phyloP scores from a whole-genome alignment of 495 filamentous ascomycete species.

The Lindgomyces ingoldianus region DNA sequence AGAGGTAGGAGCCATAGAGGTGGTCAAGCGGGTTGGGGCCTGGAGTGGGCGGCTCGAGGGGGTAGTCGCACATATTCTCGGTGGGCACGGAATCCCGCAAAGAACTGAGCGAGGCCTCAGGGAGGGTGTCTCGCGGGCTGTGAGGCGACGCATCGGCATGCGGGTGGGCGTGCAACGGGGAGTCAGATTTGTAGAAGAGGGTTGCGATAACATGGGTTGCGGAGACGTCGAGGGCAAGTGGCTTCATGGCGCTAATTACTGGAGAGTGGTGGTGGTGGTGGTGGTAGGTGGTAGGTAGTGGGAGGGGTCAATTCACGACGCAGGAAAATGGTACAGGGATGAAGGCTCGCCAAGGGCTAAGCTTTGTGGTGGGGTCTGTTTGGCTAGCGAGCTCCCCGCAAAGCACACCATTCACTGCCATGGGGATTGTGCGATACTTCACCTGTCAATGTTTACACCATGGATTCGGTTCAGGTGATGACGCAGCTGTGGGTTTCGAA shows the following conservation, averaged over 20 bases:
- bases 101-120: conserved; percentile 20
- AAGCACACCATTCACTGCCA: no score
- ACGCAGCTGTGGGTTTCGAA: no score
- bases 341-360: background rate
- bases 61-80: conserved; percentile 66
- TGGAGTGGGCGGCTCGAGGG: conserved; percentile 66
- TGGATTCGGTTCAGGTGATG: no score
- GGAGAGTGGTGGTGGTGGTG: background rate
- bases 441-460: no score
- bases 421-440: no score
- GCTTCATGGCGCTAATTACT: background rate
- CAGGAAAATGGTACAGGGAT: background rate
- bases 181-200: conserved; percentile 39
- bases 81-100: conserved; percentile 50
- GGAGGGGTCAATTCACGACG: background rate
- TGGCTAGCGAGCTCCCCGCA: no score
- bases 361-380: background rate
- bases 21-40: conserved; percentile 66
- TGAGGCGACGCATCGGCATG: conserved; percentile 28
- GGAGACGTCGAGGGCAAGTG: conserved; percentile 15
- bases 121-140: conserved; percentile 26
- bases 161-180: conserved; percentile 26
- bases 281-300: background rate
- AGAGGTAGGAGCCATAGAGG: conserved; percentile 73
- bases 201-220: conserved; percentile 32